Conservation (phyloP, 2,329 filamentous ascomycete genomes). For the Arthroderma sp. region DNA sequence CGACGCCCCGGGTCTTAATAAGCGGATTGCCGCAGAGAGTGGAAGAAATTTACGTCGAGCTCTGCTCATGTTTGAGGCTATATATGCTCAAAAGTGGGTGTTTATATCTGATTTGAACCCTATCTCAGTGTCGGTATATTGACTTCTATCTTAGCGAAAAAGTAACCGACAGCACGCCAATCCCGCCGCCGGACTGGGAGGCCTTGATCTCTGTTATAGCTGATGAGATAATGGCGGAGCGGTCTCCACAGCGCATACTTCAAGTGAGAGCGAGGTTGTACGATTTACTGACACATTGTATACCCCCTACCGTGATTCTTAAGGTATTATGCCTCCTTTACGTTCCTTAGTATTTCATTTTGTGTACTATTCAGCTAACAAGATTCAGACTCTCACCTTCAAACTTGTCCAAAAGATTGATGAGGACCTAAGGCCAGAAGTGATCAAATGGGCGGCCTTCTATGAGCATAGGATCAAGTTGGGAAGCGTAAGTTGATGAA, state of each 20-base stretch:
- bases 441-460: constrained; percentile 92
- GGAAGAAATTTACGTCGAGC: constrained; percentile 81
- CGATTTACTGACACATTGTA: constrained; percentile 92
- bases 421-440: constrained; percentile 76
- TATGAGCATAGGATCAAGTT: constrained; percentile 91
- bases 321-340: constrained; percentile 39
- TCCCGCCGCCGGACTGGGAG: constrained; percentile 95
- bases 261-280: constrained; percentile 90
- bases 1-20: constrained; percentile 60
- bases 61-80: constrained; percentile 90
- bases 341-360: not conserved
- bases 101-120: not conserved
- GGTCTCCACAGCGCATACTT: constrained; percentile 77
- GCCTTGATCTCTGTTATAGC: constrained; percentile 78
- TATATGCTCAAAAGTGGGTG: constrained; percentile 84
- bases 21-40: constrained; percentile 77
- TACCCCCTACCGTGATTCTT: constrained; percentile 83
- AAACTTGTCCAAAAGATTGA: constrained; percentile 80
- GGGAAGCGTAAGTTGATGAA: constrained; percentile 44
- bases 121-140: not conserved
- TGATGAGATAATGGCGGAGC: constrained; percentile 85
- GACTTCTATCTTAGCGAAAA: constrained; percentile 53
- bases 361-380: not conserved
- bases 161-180: constrained; percentile 72
- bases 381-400: constrained; percentile 64